Conservation (phyloP, 2,329 filamentous ascomycete species). For the Achaetomium macrosporum region DNA sequence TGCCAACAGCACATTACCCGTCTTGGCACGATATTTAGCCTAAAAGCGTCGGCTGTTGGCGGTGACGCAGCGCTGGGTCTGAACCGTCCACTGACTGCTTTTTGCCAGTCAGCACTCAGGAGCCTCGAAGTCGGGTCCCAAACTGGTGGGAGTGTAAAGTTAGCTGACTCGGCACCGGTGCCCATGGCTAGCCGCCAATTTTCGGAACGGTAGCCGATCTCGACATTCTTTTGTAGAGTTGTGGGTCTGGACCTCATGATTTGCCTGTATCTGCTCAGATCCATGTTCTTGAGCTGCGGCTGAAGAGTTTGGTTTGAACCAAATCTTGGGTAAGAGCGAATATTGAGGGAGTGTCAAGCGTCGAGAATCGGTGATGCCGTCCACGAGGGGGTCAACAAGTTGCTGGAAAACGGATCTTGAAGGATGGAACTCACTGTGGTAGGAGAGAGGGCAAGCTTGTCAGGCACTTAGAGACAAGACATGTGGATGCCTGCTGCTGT, state of each 20-base stretch:
- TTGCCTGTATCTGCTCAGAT: too few species aligned
- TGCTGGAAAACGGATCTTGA: too few species aligned
- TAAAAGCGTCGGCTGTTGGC: conserved; percentile 11
- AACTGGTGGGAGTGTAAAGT: too few species aligned
- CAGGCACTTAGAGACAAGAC: too few species aligned
- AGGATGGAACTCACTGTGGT: too few species aligned
- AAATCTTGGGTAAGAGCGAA: conserved; percentile 7
- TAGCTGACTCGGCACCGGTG: too few species aligned
- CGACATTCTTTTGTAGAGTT: neutral
- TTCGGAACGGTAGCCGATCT: neutral
- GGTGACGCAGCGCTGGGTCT: conserved; percentile 1
- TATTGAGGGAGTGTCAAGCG: neutral
- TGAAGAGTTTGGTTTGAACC: conserved; percentile 7
- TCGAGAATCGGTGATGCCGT: neutral
- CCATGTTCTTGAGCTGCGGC: conserved; percentile 2
- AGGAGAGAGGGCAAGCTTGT: too few species aligned
- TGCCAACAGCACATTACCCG: conserved; percentile 15
- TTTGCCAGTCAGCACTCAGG: neutral
- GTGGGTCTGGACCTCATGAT: too few species aligned
- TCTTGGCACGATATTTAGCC: conserved; percentile 18
- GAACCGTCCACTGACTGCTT: neutral
- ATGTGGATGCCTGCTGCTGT: too few species aligned
- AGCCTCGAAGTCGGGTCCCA: too few species aligned
- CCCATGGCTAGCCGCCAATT: neutral
- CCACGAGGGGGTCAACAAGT: neutral